Evolutionary conservation across 2,329 filamentous ascomycete genomes (phyloP).

Genomic region (Xenosphaeropsis pyriputrescens): DNA sequence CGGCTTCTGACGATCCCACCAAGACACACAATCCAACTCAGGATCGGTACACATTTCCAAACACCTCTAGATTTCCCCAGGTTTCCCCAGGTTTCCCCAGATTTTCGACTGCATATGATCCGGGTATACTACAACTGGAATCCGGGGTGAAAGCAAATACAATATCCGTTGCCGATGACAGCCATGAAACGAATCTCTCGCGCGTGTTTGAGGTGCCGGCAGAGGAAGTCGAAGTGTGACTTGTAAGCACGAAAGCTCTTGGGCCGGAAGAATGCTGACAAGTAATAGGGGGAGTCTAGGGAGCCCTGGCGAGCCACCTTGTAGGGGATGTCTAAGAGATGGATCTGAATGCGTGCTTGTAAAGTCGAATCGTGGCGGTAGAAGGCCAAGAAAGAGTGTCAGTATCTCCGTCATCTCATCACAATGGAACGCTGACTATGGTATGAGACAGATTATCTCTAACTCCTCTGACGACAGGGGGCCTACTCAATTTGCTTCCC

Average conservation of each 20-base stretch:
- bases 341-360: neutral
- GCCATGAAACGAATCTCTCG: conserved; percentile 9
- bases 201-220: conserved; percentile 11
- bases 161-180: too few relatives aligned
- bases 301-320: neutral
- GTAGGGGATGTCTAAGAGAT: neutral
- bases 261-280: neutral
- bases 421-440: neutral
- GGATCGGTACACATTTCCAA: too few relatives aligned
- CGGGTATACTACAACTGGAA: too few relatives aligned
- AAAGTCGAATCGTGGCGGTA: neutral
- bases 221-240: conserved; percentile 11
- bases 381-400: neutral
- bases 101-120: too few relatives aligned
- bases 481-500: too few relatives aligned
- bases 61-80: too few relatives aligned
- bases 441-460: neutral
- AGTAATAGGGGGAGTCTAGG: neutral
- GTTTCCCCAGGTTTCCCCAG: too few relatives aligned
- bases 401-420: too few relatives aligned
- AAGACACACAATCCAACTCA: too few relatives aligned
- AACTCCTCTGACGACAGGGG: neutral
- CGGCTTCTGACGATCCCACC: too few relatives aligned
- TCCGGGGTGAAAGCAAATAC: too few relatives aligned
- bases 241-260: conserved; percentile 6